These are phyloP conservation scores for Fusarium pseudoanthophilum DNA, from an alignment of 2,329 filamentous ascomycete species.

Conservation along the genomic window DNA sequence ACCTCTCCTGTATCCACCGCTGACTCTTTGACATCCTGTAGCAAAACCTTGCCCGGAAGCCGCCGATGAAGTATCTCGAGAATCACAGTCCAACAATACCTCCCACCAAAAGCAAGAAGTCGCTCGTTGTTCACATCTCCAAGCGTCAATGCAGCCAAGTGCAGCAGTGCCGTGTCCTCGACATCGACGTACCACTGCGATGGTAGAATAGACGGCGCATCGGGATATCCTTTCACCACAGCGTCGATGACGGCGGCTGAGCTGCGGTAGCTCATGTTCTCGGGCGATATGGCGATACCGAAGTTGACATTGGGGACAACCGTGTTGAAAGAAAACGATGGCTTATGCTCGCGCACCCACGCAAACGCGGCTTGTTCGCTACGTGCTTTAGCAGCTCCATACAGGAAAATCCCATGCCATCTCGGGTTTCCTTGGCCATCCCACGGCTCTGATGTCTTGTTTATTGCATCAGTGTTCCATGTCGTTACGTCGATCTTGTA, in stretches of 20 bases:
- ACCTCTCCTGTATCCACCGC: not conserved
- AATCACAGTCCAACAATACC: not conserved
- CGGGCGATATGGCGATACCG: not conserved
- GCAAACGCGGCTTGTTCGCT: not conserved
- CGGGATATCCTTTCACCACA: not conserved
- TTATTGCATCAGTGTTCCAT: not conserved
- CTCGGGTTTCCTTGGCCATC: not conserved
- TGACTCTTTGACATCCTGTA: rapidly evolving
- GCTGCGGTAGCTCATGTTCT: not conserved
- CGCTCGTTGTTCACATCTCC: not conserved
- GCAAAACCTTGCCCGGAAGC: not conserved
- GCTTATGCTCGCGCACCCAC: not conserved
- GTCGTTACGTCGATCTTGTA: not conserved
- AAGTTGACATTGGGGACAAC: not conserved
- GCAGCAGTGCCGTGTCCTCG: not conserved
- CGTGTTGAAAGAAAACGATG: not conserved
- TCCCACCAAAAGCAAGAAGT: not conserved
- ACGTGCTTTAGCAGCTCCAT: not conserved
- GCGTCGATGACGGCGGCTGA: not conserved
- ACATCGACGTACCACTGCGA: not conserved
- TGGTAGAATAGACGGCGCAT: not conserved
- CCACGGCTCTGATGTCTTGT: not conserved
- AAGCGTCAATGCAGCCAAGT: not conserved
- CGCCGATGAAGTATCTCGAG: not conserved
- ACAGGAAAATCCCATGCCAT: not conserved